phyloP scores from a whole-genome alignment of 2,329 filamentous ascomycete genomes.

The Apiospora marii region DNA sequence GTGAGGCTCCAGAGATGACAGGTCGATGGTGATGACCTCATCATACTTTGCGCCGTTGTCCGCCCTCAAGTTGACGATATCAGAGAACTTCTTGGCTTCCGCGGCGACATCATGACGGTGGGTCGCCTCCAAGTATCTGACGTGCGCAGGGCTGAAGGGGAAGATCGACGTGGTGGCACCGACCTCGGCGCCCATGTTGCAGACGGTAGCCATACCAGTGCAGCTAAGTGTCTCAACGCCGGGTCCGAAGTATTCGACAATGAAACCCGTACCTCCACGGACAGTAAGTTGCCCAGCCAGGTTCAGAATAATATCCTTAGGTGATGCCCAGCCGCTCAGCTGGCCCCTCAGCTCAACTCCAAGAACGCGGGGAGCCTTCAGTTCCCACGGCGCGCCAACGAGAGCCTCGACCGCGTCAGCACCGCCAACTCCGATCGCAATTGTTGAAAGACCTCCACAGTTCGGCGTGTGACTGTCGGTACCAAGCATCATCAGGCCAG shows the following conservation, averaged over 20 bases:
- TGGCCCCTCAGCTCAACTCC: conserved; percentile 85
- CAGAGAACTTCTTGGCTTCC: conserved; percentile 61
- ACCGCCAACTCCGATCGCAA: conserved; percentile 96
- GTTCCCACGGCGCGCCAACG: conserved; percentile 95
- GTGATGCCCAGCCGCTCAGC: conserved; percentile 88
- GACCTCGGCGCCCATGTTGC: conserved; percentile 90
- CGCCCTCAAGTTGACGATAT: conserved; percentile 70
- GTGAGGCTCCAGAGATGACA: conserved; percentile 90
- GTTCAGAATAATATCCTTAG: conserved; percentile 94
- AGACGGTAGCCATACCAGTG: conserved; percentile 92
- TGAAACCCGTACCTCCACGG: conserved; percentile 89
- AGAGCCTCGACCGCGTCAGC: conserved; percentile 97
- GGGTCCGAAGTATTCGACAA: conserved; percentile 93
- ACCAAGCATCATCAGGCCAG: conserved; percentile 97
- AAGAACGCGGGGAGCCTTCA: conserved; percentile 91
- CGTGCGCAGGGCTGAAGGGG: conserved; percentile 85
- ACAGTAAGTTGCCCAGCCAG: conserved; percentile 92
- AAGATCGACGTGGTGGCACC: conserved; percentile 96
- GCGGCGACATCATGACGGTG: conserved; percentile 78
- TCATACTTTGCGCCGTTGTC: conserved; percentile 89
- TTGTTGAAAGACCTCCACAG: conserved; percentile 90
- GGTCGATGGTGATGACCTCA: conserved; percentile 87
- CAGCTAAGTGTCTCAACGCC: conserved; percentile 89
- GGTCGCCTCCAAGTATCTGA: conserved; percentile 86
- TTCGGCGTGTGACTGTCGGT: conserved; percentile 98